Evolutionary conservation across 805 yeast species (phyloP).

Genomic region (Wickerhamomyces chambardii): DNA sequence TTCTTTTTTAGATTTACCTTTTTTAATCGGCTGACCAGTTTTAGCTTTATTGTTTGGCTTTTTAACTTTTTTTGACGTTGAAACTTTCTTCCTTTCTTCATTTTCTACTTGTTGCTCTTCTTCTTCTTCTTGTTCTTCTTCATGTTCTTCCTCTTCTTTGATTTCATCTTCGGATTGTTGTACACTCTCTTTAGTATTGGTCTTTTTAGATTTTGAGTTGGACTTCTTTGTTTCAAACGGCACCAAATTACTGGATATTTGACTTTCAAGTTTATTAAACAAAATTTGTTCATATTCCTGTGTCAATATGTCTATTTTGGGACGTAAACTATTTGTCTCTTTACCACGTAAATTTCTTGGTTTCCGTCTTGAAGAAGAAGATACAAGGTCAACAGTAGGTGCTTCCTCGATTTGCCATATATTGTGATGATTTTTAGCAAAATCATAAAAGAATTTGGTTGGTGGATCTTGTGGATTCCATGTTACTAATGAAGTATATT

Average conservation of each 20-base stretch:
- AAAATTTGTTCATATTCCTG: not conserved
- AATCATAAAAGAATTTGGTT: conserved; percentile 23
- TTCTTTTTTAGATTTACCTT: too few species aligned
- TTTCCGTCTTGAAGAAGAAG: conserved; percentile 7
- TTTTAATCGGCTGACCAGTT: too few species aligned
- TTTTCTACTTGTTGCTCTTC: not conserved
- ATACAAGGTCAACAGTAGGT: too few species aligned
- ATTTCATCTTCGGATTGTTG: too few species aligned
- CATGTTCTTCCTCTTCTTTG: not conserved
- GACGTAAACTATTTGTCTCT: not conserved
- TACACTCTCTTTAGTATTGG: too few species aligned
- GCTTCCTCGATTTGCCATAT: conserved; percentile 16
- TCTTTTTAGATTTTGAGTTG: too few species aligned
- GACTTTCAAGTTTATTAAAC: too few species aligned
- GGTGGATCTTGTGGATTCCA: conserved; percentile 47
- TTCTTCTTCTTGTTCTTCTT: too few species aligned
- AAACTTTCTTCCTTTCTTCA: not conserved
- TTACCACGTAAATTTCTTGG: conserved; percentile 12
- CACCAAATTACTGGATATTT: too few species aligned
- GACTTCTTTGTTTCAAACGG: too few species aligned
- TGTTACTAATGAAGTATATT: conserved; percentile 50
- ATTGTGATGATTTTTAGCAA: conserved; percentile 16
- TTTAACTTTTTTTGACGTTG: not conserved
- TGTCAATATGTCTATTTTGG: not conserved
- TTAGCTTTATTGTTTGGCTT: too few species aligned